phyloP scores from a whole-genome alignment of 441 rosid species.

The Adansonia madagascariensis region DNA sequence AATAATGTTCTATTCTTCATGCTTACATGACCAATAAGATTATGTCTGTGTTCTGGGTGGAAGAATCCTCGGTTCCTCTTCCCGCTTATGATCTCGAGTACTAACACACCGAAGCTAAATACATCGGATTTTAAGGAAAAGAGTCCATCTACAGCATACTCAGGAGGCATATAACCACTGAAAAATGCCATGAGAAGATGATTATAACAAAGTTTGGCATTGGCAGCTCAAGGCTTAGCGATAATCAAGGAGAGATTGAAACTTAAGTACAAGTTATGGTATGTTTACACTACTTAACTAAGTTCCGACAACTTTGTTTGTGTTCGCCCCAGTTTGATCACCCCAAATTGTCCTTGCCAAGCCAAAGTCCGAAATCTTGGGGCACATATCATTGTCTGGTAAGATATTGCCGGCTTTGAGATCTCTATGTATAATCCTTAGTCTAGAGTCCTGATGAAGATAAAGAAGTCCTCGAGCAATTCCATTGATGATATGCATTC shows the following conservation, averaged over 20 bases:
- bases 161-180: conserved; percentile 22
- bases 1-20: background rate
- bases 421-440: conserved; percentile 28
- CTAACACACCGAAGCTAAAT: conserved; percentile 39
- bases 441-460: conserved; percentile 46
- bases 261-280: too few relatives aligned
- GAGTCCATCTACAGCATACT: conserved; percentile 32
- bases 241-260: too few relatives aligned
- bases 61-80: conserved; percentile 37
- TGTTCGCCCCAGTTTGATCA: conserved; percentile 16
- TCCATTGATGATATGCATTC: conserved; percentile 40
- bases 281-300: background rate
- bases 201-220: background rate
- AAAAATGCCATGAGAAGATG: background rate
- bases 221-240: too few relatives aligned
- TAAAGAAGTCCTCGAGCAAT: conserved; percentile 45
- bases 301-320: conserved; percentile 9
- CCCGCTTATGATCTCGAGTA: conserved; percentile 36
- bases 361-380: conserved; percentile 38
- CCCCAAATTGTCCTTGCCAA: conserved; percentile 24
- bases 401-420: conserved; percentile 44
- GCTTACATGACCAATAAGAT: conserved; percentile 27
- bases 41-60: conserved; percentile 28
- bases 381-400: conserved; percentile 35
- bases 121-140: conserved; percentile 41